Percentiles rank a stretch among this genome's conserved stretches.
Evolutionary conservation across 2,329 filamentous ascomycete species (phyloP).

Genomic region (Pyricularia pennisetigena): DNA sequence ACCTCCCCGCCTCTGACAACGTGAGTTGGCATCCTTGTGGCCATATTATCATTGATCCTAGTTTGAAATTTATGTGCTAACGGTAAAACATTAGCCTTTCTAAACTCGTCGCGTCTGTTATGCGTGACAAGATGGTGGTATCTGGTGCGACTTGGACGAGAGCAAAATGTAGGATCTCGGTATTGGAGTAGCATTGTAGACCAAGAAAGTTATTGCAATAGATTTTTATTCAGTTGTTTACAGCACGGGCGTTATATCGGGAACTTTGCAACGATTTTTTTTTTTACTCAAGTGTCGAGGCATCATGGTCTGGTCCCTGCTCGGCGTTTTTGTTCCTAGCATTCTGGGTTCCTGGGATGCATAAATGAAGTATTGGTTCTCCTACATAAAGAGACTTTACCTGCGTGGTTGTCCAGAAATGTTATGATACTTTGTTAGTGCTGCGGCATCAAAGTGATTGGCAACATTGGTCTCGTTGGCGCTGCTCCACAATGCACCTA

Average conservation of each 20-base stretch:
- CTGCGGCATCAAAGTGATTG: neutral
- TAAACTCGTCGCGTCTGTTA: conserved; percentile 3
- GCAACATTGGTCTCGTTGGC: too few relatives aligned
- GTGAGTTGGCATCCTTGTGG: conserved; percentile 30
- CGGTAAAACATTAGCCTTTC: conserved; percentile 8
- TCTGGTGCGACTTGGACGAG: neutral
- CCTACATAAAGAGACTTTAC: neutral
- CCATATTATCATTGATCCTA: neutral
- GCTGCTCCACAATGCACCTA: neutral
- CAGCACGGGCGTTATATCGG: neutral
- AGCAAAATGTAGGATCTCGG: neutral
- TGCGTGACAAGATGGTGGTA: neutral
- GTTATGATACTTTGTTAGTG: neutral
- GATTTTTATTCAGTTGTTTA: neutral
- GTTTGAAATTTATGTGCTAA: neutral
- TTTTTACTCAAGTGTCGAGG: too few relatives aligned
- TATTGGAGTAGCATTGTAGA: neutral
- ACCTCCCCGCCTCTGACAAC: conserved; percentile 51
- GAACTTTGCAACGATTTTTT: too few relatives aligned
- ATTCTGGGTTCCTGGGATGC: too few relatives aligned
- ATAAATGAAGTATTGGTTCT: neutral
- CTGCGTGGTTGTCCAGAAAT: neutral
- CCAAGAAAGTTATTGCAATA: neutral
- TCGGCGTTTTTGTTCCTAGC: too few relatives aligned
- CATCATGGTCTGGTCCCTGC: too few relatives aligned